These are phyloP conservation scores for Boletus fagicola DNA, from an alignment of 768 basidiomycete genomes.

Conservation along the genomic window DNA sequence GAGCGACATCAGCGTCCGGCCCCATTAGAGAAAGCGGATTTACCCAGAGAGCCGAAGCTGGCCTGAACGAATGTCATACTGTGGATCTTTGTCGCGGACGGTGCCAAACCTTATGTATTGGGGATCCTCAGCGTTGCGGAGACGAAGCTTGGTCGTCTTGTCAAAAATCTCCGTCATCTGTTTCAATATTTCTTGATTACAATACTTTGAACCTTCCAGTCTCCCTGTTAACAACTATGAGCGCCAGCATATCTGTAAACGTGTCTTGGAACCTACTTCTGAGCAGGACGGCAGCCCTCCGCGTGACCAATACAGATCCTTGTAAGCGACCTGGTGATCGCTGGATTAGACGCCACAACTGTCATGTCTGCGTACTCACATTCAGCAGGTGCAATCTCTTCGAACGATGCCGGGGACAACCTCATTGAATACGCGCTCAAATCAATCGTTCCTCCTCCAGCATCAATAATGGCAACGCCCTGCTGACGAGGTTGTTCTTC, in stretches of 20 bases:
- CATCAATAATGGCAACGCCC: constrained; percentile 48
- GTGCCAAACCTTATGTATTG: constrained; percentile 44
- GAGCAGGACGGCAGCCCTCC: constrained; percentile 34
- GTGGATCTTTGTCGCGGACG: constrained; percentile 37
- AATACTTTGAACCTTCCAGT: constrained; percentile 33
- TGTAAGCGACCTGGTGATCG: constrained; percentile 37
- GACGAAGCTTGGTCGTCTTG: constrained; percentile 42
- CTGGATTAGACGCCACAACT: neutral
- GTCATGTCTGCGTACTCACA: constrained; percentile 23
- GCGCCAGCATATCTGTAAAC: neutral
- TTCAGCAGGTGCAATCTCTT: constrained; percentile 38
- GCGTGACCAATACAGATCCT: constrained; percentile 41
- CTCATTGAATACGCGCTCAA: constrained; percentile 43
- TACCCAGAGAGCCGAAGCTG: constrained; percentile 41
- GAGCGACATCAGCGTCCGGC: neutral
- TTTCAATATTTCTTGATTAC: constrained; percentile 33
- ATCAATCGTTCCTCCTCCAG: constrained; percentile 47
- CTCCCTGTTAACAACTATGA: constrained; percentile 21
- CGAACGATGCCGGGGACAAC: constrained; percentile 37
- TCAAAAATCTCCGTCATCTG: constrained; percentile 41
- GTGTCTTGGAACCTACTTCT: constrained; percentile 13
- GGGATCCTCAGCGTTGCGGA: constrained; percentile 38
- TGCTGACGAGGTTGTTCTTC: constrained; percentile 25
- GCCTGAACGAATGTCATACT: constrained; percentile 39
- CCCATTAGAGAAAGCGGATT: neutral